These are phyloP conservation scores for Salix exigua DNA, from an alignment of 345 rosid genomes.

Conservation along the genomic window DNA sequence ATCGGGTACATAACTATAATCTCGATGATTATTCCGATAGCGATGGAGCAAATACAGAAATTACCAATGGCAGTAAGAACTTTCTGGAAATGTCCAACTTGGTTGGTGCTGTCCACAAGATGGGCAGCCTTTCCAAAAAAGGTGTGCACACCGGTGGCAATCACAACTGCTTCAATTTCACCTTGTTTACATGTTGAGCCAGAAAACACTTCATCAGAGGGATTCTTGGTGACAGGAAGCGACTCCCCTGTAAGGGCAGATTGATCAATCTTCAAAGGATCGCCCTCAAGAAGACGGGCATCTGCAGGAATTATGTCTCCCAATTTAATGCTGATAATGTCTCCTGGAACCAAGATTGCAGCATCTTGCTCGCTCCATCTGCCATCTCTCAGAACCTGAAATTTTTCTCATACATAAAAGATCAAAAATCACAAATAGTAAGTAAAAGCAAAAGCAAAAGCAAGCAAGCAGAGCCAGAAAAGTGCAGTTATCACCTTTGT, in stretches of 20 bases:
- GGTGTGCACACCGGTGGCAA: conserved; percentile 92
- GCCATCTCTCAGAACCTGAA: conserved; percentile 76
- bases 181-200: conserved; percentile 94
- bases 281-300: conserved; percentile 94
- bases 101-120: conserved; percentile 82
- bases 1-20: conserved; percentile 75
- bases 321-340: conserved; percentile 72
- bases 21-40: conserved; percentile 60
- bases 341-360: conserved; percentile 85
- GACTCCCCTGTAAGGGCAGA: conserved; percentile 97
- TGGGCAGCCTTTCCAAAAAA: conserved; percentile 98
- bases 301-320: conserved; percentile 94
- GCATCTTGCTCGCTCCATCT: conserved; percentile 92
- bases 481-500: conserved; percentile 53
- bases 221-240: conserved; percentile 69
- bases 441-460: conserved; percentile 6
- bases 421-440: not conserved
- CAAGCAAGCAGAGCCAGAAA: not conserved
- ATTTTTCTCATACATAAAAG: not conserved
- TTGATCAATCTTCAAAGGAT: conserved; percentile 87
- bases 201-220: conserved; percentile 80
- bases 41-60: conserved; percentile 90
- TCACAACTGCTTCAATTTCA: conserved; percentile 82
- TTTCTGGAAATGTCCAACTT: conserved; percentile 86
- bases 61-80: conserved; percentile 86